Evolutionary conservation across 164 flowering plant species (phyloP), one percentile per base, ranked within the genome.

Genomic region (Cinnamomum chago): DNA sequence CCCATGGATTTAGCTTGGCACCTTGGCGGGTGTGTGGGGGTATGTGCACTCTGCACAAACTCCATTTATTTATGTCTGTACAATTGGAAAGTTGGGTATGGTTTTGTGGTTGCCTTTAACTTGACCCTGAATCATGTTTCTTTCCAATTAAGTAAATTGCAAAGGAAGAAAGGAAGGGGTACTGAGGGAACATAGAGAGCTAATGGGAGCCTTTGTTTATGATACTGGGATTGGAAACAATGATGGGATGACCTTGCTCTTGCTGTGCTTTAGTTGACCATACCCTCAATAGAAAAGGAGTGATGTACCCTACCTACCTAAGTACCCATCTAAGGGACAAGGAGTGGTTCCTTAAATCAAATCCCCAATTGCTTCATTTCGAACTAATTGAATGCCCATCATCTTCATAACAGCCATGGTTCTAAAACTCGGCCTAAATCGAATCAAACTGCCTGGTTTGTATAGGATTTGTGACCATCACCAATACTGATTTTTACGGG

Each of bases 21-120:
- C n/a, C n/a, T n/a, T n/a, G n/a, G n/a, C n/a, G n/a, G n/a, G n/a
- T n/a, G n/a, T n/a, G n/a, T n/a, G n/a, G n/a, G n/a, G n/a, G n/a
- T n/a, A n/a, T n/a, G n/a, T 72, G 77, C 28, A 2, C 33, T 30
- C 33, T 30, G 2, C 33, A 30, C 33, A 76, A n/a, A 62, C 66
- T 15, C 22, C 18, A 15, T 51, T 62, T 73, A 78, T 80, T 86
- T 80, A 84, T 83, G 82, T 86, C 80, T 83, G 78, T 70, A 72
- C 27, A 81, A 73, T 79, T 81, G 81, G 75, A 77, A 82, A 85
- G 77, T 18, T 30, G 66, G 24, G 72, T 50, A 15, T 27, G 69
- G 47, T 51, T 58, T 58, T 30, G 2, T 30, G 2, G 33, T 2
- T 30, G 33, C 33, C 33, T 30, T 30, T 24, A 24, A 62, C 58